Evolutionary conservation across 1,284 basidiomycete species (phyloP).

Genomic region (Ustilago hordei): DNA sequence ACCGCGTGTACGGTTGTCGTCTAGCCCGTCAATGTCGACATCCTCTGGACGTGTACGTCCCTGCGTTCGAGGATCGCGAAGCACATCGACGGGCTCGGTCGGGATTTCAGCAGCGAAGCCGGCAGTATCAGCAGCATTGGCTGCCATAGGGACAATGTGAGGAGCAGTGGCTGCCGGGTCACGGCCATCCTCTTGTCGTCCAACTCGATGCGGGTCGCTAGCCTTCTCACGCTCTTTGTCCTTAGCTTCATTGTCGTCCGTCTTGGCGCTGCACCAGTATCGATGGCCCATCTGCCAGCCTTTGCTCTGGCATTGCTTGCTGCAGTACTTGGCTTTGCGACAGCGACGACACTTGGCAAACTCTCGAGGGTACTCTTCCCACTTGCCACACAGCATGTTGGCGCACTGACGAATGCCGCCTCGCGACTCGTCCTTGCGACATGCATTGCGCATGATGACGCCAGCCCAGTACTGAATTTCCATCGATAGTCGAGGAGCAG

Average conservation of each 20-base stretch:
- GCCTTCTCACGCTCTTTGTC: slow-evolving; percentile 51
- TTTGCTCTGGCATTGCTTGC: slow-evolving; percentile 95
- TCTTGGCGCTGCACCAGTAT: slow-evolving; percentile 72
- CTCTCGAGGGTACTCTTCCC: slow-evolving; percentile 92
- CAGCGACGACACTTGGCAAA: slow-evolving; percentile 97
- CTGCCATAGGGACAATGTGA: slow-evolving; percentile 22
- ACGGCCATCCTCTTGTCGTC: slow-evolving; percentile 20
- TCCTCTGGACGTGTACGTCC: slow-evolving; percentile 15
- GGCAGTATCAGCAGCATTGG: slow-evolving; percentile 11
- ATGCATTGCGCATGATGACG: slow-evolving; percentile 99
- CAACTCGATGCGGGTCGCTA: slow-evolving; percentile 17
- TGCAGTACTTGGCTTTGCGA: slow-evolving; percentile 97
- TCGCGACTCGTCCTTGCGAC: slow-evolving; percentile 89
- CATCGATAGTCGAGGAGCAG: slow-evolving; percentile 77
- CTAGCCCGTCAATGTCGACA: slow-evolving; percentile 20
- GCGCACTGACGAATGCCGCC: slow-evolving; percentile 97
- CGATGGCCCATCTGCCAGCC: slow-evolving; percentile 97
- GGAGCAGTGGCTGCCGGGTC: slow-evolving; percentile 22
- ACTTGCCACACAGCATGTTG: slow-evolving; percentile 88
- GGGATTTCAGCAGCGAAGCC: slow-evolving; percentile 17
- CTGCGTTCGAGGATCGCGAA: slow-evolving; percentile 14
- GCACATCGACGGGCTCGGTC: slow-evolving; percentile 13
- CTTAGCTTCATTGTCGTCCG: slow-evolving; percentile 58
- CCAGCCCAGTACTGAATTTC: slow-evolving; percentile 99
- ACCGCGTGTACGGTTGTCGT: slow-evolving; percentile 1